These are phyloP conservation scores for Leccinum sublutescens DNA, from an alignment of 768 basidiomycete species.

Conservation along the genomic window DNA sequence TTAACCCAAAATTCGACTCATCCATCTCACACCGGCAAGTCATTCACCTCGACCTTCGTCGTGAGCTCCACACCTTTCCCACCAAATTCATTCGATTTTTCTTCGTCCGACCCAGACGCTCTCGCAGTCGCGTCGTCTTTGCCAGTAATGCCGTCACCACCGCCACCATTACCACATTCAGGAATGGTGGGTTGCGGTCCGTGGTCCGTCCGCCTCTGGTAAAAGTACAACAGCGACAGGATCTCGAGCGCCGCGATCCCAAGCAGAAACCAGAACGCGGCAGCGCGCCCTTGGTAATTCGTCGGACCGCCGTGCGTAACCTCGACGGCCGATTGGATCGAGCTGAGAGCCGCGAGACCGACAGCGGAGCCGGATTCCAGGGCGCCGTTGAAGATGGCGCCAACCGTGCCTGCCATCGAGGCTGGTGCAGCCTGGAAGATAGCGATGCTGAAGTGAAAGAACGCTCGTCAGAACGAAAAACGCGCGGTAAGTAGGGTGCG, in stretches of 20 bases:
- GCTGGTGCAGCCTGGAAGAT: constrained; percentile 48
- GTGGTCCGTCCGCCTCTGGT: constrained; percentile 22
- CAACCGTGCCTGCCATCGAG: constrained; percentile 51
- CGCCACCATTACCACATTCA: neutral
- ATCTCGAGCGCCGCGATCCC: constrained; percentile 36
- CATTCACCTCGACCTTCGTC: neutral
- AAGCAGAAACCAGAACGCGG: constrained; percentile 45
- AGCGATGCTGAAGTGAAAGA: constrained; percentile 39
- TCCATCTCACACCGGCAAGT: neutral
- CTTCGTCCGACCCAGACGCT: neutral
- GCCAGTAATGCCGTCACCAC: neutral
- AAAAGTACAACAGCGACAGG: constrained; percentile 36
- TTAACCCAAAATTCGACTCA: neutral
- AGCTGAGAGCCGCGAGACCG: constrained; percentile 46
- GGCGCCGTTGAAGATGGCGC: constrained; percentile 58
- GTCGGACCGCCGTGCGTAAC: constrained; percentile 29
- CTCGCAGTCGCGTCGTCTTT: neutral
- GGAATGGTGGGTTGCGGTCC: neutral
- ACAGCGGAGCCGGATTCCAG: constrained; percentile 53
- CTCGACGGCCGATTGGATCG: constrained; percentile 49
- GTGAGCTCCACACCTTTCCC: neutral
- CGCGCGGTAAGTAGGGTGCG: neutral
- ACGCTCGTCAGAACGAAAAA: neutral
- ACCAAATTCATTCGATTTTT: neutral
- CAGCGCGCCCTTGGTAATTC: constrained; percentile 42